Base-by-base conservation (phyloP, 257 asterid genomes). In the Lycium ferocissimum region DNA sequence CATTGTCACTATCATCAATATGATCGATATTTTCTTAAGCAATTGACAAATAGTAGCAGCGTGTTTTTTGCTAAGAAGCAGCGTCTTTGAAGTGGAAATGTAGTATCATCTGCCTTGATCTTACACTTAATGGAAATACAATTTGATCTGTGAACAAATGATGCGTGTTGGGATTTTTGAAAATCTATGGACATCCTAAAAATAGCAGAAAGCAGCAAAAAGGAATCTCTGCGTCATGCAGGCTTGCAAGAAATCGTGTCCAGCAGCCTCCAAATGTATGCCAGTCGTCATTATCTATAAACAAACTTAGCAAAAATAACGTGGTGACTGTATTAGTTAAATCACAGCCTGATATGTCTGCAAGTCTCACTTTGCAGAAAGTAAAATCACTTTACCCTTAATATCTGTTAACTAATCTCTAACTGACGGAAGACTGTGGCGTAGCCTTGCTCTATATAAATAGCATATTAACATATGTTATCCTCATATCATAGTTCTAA, bases 291-390 rank as follows among this genome's bases (percentile, higher is more conserved):
- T 82, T 81, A 61, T 81, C 81, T 86, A 65, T 51, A 15, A 83
- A 86, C 85, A 47, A 87, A 82, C 86, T 83, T 56, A 83, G 84
- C 85, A 49, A 83, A 87, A 84, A 78, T 82, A 88, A 87, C 90
- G 85, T 86, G 89, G 40, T 54, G 4, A 59, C 87, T 84, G 84
- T 85, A 70, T 67, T 1, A 85, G 65, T n/a, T 56, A 53, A 79
- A 61, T 84, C 84, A 82, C 72, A 82, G 85, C 70, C 45, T 18
- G 38, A 65, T 45, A 54, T 80, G n/a, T 58, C 78, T 78, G 88
- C 91, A 80, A 86, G 85, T 83, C 81, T 79, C 89, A 73, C 85
- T 86, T 92, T 66, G 90, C 85, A 86, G 7, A 73, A 76, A 75
- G 38, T 20, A 87, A 17, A 79, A 78, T 71, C 79, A 17, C 72